Conservation (phyloP, 2,329 filamentous ascomycete genomes). For the Talaromyces sp. region DNA sequence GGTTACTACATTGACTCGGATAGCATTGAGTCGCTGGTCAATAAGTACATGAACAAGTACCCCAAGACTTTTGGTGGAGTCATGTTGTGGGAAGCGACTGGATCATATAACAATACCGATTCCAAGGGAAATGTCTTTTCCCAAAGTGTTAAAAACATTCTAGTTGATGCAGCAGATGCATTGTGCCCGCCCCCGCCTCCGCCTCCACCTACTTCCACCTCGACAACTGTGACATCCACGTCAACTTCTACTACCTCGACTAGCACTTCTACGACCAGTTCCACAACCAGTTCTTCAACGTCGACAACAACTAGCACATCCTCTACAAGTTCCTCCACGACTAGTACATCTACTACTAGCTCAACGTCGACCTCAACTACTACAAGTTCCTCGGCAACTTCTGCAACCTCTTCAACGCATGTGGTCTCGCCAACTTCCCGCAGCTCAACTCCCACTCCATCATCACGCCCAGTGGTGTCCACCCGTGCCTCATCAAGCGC, state of each 20-base stretch:
- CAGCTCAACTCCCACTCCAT: background rate
- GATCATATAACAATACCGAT: conserved; percentile 16
- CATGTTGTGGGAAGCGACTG: conserved; percentile 55
- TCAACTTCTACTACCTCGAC: conserved; percentile 1
- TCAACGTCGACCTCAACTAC: background rate
- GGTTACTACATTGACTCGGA: conserved; percentile 42
- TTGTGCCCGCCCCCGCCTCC: conserved; percentile 12
- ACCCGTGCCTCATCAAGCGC: background rate
- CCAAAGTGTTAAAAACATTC: conserved; percentile 15
- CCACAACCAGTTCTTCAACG: background rate
- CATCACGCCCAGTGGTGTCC: background rate
- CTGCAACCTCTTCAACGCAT: background rate
- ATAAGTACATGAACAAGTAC: conserved; percentile 28
- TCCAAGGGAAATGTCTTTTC: conserved; percentile 14
- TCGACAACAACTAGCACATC: background rate
- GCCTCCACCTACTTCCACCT: conserved; percentile 1
- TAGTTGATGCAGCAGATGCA: conserved; percentile 15
- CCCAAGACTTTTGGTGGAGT: conserved; percentile 50
- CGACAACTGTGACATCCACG: background rate
- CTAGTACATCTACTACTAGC: background rate
- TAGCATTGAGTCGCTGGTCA: conserved; percentile 43
- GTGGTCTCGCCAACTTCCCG: background rate
- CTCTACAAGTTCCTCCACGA: background rate
- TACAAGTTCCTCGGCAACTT: background rate
- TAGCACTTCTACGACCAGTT: background rate